Conservation (phyloP, 495 filamentous ascomycete genomes). For the Parachaetomium inaequale region DNA sequence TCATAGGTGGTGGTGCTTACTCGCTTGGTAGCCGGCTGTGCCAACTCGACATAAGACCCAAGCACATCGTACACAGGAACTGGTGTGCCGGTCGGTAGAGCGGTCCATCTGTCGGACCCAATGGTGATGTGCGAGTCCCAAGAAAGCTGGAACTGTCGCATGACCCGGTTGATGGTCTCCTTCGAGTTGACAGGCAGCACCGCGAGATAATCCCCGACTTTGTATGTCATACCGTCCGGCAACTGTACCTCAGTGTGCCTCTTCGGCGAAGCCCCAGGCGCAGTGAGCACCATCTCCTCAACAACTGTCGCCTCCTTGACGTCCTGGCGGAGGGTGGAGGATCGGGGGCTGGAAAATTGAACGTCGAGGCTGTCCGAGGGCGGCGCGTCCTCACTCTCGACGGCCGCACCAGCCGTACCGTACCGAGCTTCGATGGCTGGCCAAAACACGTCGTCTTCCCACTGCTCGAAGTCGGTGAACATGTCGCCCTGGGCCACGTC, state of each 20-base stretch:
- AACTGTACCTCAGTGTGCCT: conserved; percentile 63
- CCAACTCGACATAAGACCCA: conserved; percentile 67
- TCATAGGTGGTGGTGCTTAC: conserved; percentile 25
- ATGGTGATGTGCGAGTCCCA: conserved; percentile 59
- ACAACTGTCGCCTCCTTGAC: conserved; percentile 60
- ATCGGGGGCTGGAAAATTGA: conserved; percentile 55
- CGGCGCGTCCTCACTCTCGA: conserved; percentile 14
- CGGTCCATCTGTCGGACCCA: conserved; percentile 42
- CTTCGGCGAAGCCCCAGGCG: conserved; percentile 56
- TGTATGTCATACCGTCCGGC: conserved; percentile 62
- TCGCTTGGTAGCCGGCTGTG: conserved; percentile 60
- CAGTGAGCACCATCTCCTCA: conserved; percentile 52
- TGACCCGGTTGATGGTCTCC: conserved; percentile 52
- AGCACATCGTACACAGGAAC: conserved; percentile 61
- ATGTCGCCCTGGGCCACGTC: conserved; percentile 63
- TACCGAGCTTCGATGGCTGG: conserved; percentile 55
- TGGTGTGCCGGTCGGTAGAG: conserved; percentile 55
- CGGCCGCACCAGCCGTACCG: conserved; percentile 29
- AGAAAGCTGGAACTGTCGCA: conserved; percentile 51
- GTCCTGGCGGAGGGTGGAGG: conserved; percentile 61
- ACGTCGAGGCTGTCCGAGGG: conserved; percentile 45
- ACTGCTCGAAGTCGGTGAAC: conserved; percentile 68
- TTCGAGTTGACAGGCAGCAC: conserved; percentile 66
- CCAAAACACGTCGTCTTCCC: conserved; percentile 65
- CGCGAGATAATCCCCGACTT: conserved; percentile 72